Base-by-base conservation (phyloP, 2,329 filamentous ascomycete genomes). In the Laburnicola sp. region DNA sequence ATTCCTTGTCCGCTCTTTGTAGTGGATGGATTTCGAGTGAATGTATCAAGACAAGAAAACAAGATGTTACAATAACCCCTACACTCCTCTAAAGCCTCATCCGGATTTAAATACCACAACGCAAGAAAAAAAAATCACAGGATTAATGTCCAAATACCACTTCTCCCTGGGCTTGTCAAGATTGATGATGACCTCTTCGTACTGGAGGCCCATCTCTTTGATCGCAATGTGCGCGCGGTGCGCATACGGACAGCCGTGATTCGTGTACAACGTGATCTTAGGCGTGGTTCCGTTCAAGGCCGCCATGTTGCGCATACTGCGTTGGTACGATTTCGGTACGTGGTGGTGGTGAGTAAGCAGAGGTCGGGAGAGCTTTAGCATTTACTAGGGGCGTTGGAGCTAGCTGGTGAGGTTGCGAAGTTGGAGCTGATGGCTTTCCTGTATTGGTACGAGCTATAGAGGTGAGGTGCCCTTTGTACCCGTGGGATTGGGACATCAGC, bases 111-210 rank as follows among this genome's bases (percentile, higher is more conserved):
- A n/a, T n/a, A n/a, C n/a, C n/a, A n/a, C n/a, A n/a, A n/a, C n/a
- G 32, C 6, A 4, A 22, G 6, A 23, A 10, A 21, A 22, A 3
- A 9, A 4, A 59, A 71, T 46, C 73, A 80, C 79, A 2, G 89
- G 88, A 75, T 93, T 92, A 68, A 94, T 75, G 45, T 86, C 77
- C 6, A 94, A 81, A 68, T 93, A 94, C 78, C 86, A 89, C 32
- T 82, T 77, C 26, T 86, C 84, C 7, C 89, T 84, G 0, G 89
- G 89, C 7, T 73, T 80, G 59, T 75, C 72, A 40, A 94, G 79
- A 68, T 93, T 87, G 61, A 95, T 88, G 50, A 84, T 82, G 53
- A 88, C 84, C 59, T 90, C 85, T 50, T 89, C 84, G 62, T 83
- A 89, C 0, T 82, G 77, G 27, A 91, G 66, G 8, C 79, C 78